A percentile compares a stretch with the other conserved stretches of the same genome.
Evolutionary conservation across 495 filamentous ascomycete species (phyloP).

Genomic region (Arthonia radiata): DNA sequence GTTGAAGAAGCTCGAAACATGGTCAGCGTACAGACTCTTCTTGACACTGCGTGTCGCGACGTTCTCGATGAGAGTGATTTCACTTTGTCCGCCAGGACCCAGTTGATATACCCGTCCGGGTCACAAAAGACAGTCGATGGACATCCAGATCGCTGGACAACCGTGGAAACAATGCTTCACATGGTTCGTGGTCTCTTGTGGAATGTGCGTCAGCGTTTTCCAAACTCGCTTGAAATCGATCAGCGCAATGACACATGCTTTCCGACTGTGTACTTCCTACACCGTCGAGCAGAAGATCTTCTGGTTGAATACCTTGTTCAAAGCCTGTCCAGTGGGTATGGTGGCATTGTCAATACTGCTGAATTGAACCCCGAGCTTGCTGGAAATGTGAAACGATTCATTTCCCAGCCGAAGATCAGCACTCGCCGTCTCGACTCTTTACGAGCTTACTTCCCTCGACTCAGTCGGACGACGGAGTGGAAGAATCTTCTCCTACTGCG

Average conservation of each 20-base stretch:
- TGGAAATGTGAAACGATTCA: constrained; percentile 14
- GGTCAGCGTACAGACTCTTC: constrained; percentile 22
- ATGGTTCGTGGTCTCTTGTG: constrained; percentile 14
- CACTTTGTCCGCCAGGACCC: constrained; percentile 19
- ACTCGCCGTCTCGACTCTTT: no score
- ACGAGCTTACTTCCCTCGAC: no score
- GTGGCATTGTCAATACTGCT: no score
- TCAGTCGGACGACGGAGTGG: constrained; percentile 7
- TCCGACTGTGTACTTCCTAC: constrained; percentile 19
- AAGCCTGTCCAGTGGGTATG: constrained; percentile 10
- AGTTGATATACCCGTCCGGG: constrained; percentile 23
- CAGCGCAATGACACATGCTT: constrained; percentile 10
- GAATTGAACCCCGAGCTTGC: no score
- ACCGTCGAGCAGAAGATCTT: constrained; percentile 14
- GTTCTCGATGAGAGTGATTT: constrained; percentile 33
- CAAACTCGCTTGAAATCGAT: constrained; percentile 19
- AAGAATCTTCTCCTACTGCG: constrained; percentile 17
- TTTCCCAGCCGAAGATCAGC: constrained; percentile 8
- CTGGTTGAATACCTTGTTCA: constrained; percentile 12
- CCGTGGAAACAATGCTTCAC: constrained; percentile 17
- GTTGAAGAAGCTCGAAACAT: constrained; percentile 16
- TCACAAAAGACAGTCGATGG: constrained; percentile 23
- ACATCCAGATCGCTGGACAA: constrained; percentile 22
- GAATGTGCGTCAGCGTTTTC: constrained; percentile 13
- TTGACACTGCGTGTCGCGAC: constrained; percentile 20